Base-by-base conservation (phyloP, 768 basidiomycete species). In the Cystobasidium tubakii region DNA sequence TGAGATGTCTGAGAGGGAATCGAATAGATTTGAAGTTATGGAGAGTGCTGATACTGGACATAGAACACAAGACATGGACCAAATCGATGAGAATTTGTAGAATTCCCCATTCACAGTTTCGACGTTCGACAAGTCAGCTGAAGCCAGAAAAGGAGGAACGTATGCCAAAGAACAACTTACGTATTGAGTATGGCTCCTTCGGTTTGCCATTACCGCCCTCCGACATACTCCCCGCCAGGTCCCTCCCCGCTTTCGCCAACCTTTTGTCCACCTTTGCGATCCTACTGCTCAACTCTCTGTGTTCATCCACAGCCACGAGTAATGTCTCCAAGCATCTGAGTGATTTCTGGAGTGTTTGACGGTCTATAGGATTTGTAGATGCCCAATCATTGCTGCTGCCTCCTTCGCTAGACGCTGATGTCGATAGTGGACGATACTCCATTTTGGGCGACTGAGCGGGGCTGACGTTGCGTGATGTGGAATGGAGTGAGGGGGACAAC, bases 291-390 rank as follows among this genome's bases (percentile, higher is more conserved):
- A 75, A 23, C 0, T 71, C 60, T 17, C 76, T 34, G n/a, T 75
- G 42, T 2, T 77, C 76, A 46, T 78, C 77, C 23, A 78, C 62
- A 10, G 75, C 74, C 50, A 76, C 77, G 29, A 78, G 73, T 21
- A 78, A 31, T 1, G 53, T 43, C 0, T 63, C 60, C 21, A 78
- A 55, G 1, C 34, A 10, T 0, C 55, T 27, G 25, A 78, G 72
- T 1, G 75, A 42, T 36, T 73, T 71, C 64, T 78, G 77, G 6
- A 78, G 69, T 29, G 64, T 71, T 7, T 36, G 23, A 12, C 77
- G 75, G 13, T 78, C 77, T 33, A 78, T 27, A 7, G 57, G 44
- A 4, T 13, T 33, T n/a, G 34, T 42, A 23, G 46, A 0, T 42
- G 42, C 1, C 2, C 25, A 25, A 33, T 27, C 21, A 29, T 46